Percentiles rank a stretch among this genome's conserved stretches.
Conservation (phyloP, 768 basidiomycete species). For the Hydnum rufescens region DNA sequence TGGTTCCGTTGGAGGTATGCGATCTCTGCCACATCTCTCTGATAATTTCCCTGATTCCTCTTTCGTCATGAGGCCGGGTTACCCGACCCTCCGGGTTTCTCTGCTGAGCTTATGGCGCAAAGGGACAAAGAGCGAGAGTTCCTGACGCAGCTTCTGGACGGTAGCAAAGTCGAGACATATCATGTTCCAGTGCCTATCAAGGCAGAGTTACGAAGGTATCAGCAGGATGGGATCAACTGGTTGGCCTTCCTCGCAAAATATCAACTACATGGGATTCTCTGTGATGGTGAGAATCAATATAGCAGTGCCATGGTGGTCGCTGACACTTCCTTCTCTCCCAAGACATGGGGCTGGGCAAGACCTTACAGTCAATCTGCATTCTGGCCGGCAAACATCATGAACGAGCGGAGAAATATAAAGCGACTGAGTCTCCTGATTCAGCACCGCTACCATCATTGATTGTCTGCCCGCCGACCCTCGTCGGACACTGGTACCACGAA, state of each 20-base stretch:
- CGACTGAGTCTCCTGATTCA: conserved; percentile 49
- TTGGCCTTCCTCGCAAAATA: conserved; percentile 95
- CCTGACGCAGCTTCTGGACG: conserved; percentile 82
- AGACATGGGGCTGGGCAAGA: conserved; percentile 99
- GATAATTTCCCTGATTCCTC: neutral
- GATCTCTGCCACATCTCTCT: neutral
- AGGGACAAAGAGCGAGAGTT: conserved; percentile 81
- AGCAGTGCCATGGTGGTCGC: neutral
- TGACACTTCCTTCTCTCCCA: conserved; percentile 6
- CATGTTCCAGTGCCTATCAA: conserved; percentile 71
- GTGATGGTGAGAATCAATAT: conserved; percentile 51
- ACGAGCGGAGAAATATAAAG: conserved; percentile 44
- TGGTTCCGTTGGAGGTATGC: conserved; percentile 87
- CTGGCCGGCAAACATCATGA: conserved; percentile 87
- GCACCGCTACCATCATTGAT: conserved; percentile 86
- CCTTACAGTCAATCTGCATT: conserved; percentile 93
- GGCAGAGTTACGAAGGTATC: conserved; percentile 89
- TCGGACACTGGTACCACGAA: conserved; percentile 98
- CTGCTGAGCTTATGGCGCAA: conserved; percentile 66
- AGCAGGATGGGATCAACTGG: conserved; percentile 98
- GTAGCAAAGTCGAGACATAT: conserved; percentile 85
- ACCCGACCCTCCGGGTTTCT: conserved; percentile 90
- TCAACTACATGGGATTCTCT: conserved; percentile 91
- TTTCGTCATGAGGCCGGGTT: conserved; percentile 69
- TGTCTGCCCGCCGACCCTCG: conserved; percentile 90